These are phyloP conservation scores for Pleodorina starrii DNA, from an alignment of 139 green algal species.

Conservation along the genomic window DNA sequence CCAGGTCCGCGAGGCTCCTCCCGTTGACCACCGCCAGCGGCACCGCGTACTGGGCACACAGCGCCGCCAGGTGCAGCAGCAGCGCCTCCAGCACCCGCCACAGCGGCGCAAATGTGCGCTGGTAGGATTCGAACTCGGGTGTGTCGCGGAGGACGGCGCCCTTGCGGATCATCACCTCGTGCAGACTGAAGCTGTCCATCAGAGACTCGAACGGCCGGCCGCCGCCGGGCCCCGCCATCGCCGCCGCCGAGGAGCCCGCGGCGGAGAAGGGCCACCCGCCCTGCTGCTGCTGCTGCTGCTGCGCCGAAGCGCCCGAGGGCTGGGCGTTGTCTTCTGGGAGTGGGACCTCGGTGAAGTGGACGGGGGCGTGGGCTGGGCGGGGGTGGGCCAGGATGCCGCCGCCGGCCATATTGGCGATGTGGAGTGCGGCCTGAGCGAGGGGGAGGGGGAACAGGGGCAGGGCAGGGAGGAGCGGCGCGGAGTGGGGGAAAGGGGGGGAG, in stretches of 20 bases:
- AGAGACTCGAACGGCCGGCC: constrained; percentile 66
- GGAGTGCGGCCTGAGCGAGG: background rate
- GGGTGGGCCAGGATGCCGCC: constrained; percentile 12
- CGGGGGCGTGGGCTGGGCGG: background rate
- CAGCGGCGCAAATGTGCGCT: constrained; percentile 57
- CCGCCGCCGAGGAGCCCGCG: background rate
- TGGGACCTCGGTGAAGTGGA: background rate
- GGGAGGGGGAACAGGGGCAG: background rate
- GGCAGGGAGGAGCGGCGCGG: background rate
- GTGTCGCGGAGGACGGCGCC: constrained; percentile 62
- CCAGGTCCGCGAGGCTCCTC: constrained; percentile 67
- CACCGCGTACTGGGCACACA: constrained; percentile 68
- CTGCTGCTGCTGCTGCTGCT: background rate
- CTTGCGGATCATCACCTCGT: constrained; percentile 74
- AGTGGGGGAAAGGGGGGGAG: too few species aligned
- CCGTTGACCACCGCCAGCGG: constrained; percentile 71
- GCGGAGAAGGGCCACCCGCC: too few species aligned
- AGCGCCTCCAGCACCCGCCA: constrained; percentile 66
- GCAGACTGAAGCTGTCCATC: constrained; percentile 74
- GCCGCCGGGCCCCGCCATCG: background rate
- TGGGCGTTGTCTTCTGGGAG: background rate
- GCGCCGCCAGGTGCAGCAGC: constrained; percentile 64
- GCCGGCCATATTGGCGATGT: constrained; percentile 8
- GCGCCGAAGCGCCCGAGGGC: too few species aligned
- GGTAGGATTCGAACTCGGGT: constrained; percentile 74